Base-by-base conservation (phyloP, 805 yeast species). In the Suhomyces sp. region DNA sequence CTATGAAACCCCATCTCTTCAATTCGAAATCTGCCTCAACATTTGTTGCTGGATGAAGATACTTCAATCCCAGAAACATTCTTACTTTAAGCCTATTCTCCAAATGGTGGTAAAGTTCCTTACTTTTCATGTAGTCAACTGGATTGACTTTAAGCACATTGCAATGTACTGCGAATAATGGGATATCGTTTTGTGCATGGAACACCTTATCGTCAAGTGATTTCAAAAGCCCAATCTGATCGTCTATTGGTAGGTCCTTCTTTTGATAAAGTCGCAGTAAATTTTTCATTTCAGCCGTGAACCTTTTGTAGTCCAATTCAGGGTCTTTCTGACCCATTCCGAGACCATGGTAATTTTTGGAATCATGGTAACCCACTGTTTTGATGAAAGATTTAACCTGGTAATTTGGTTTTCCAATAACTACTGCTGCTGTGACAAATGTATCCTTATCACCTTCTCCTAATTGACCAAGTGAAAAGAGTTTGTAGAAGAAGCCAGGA, bases 371-470 rank as follows among this genome's bases (percentile, higher is more conserved):
- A 28, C 51, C 43, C 33, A 42, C 19, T 1, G 58, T 43, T 20
- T 33, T 18, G 14, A 50, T 44, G 17, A 35, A 33, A 5, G 49
- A 41, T 16, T 42, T 38, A 7, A 50, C 51, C 36, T 50, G 55
- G 28, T 50, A 50, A 26, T 33, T 46, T 5, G 38, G 34, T 14
- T 40, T 31, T 3, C 34, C 32, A 12, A 33, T 24, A 6, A 30
- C 50, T 25, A 35, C 31, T 2, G 48, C 46, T 11, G 65, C 67
- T 2, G 67, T 60, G 7, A 58, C 52, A 35, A 60, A 61, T 0
- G 67, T 61, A 27, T 61, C 67, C 39, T 61, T 61, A 36, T 61
- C 67, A n/a, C 67, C 67, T 33, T 58, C 64, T 9, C 67, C 67
- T 14, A 19, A 24, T 19, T 29, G 38, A 14, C 44, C 44, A 17